These are phyloP conservation scores for Aspergillus baeticus DNA, from an alignment of 495 filamentous ascomycete species.

Conservation along the genomic window DNA sequence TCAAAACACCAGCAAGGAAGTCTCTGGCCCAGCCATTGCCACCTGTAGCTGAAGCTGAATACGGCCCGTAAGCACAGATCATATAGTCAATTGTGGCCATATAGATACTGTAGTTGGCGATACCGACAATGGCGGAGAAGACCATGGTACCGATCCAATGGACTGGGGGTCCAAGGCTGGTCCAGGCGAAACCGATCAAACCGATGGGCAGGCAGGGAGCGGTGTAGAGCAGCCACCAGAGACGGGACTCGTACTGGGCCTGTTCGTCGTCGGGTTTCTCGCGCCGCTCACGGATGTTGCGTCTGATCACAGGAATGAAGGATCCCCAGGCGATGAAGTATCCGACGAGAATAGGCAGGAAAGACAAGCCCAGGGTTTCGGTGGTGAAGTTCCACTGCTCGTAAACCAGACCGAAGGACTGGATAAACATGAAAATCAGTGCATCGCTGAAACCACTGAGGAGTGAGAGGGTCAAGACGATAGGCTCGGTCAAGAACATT, in stretches of 20 bases:
- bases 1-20: conserved; percentile 78
- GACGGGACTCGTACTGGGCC: conserved; percentile 59
- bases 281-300: conserved; percentile 48
- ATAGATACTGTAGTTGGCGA: conserved; percentile 70
- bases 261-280: conserved; percentile 52
- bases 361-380: conserved; percentile 51
- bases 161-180: conserved; percentile 51
- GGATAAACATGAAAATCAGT: conserved; percentile 67
- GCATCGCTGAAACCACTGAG: conserved; percentile 63
- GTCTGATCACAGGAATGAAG: conserved; percentile 53
- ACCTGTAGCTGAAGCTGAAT: conserved; percentile 70
- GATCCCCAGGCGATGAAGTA: conserved; percentile 58
- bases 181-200: conserved; percentile 65
- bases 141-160: conserved; percentile 68
- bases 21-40: conserved; percentile 76
- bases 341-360: conserved; percentile 58
- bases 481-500: conserved; percentile 62
- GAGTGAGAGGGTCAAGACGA: conserved; percentile 57
- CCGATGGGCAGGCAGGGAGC: conserved; percentile 59
- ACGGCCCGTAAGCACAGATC: conserved; percentile 68
- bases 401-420: conserved; percentile 59
- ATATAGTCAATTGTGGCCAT: conserved; percentile 79
- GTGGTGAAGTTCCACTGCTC: conserved; percentile 56
- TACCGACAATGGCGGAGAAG: conserved; percentile 62
- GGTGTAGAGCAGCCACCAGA: conserved; percentile 58